Conservation (phyloP, 2,329 filamentous ascomycete species). For the Cladophialophora carrionii region DNA sequence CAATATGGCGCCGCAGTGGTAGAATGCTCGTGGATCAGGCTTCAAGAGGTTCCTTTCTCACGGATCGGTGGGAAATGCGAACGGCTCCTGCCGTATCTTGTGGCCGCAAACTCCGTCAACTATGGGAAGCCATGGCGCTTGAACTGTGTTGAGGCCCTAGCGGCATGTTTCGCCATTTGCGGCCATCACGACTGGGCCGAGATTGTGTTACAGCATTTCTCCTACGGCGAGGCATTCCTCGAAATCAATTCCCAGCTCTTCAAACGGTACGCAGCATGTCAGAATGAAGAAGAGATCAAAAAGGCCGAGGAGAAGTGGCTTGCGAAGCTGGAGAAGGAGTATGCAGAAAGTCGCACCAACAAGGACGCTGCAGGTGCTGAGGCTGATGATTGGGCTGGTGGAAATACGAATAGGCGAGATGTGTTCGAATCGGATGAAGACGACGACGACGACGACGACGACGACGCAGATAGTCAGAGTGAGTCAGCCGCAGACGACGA, state of each 20-base stretch:
- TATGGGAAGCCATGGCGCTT: conserved; percentile 94
- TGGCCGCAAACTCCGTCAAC: conserved; percentile 95
- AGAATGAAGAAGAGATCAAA: conserved; percentile 80
- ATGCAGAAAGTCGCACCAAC: conserved; percentile 73
- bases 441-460: conserved; percentile 43
- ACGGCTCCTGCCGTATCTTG: conserved; percentile 86
- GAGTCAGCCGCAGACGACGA: conserved; percentile 53
- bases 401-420: conserved; percentile 73
- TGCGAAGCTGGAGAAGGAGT: conserved; percentile 85
- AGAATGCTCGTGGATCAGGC: conserved; percentile 94
- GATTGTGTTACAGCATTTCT: conserved; percentile 79
- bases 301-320: conserved; percentile 85
- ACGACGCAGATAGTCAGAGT: conserved; percentile 52
- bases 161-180: conserved; percentile 90
- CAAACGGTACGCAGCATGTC: conserved; percentile 81
- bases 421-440: conserved; percentile 38
- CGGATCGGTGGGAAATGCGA: conserved; percentile 94
- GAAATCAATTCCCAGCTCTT: conserved; percentile 85
- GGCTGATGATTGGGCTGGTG: conserved; percentile 81
- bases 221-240: conserved; percentile 84
- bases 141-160: conserved; percentile 94
- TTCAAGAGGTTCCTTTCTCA: conserved; percentile 85
- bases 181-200: conserved; percentile 89
- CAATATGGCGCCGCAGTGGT: conserved; percentile 93
- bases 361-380: conserved; percentile 56